Evolutionary conservation across 345 rosid species (phyloP), one percentile per base, ranked within the genome.

Genomic region (Anastatica hierochuntica): DNA sequence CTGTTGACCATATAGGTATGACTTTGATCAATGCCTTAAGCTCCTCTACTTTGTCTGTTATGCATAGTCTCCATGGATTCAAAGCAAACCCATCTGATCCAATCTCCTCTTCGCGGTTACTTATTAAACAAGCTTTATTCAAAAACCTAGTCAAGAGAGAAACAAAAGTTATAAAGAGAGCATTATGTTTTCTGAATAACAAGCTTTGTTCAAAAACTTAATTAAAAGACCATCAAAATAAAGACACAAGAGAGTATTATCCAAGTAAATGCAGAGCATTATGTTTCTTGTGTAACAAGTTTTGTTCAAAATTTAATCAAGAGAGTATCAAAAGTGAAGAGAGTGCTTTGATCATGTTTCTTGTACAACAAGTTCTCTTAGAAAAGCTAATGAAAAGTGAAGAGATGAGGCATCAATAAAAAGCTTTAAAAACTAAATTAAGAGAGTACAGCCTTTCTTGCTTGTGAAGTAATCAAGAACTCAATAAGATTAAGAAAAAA

Each of bases 31-130:
- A 58, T 42, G 87, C 80, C 71, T 79, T 89, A 13, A 81, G 76
- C 66, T 83, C 97, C 43, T 89, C 97, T 8, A 85, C 95, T 75
- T 83, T 82, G 30, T 85, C 83, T 26, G 77, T 55, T 7, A 85
- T 83, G 75, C 88, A 81, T 59, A 89, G 82, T 33, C 72, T 69
- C 97, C 94, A 85, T 5, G 92, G 80, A 47, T 81, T 60, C 17
- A 59, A 53, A 49, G 97, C 84, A 20, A 64, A 63, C 44, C 94
- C 97, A 49, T 83, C 84, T 5, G 67, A 45, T 1, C 73, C 65
- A 29, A 89, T 50, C 45, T 81, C 79, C 49, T 74, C 67, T 10
- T 71, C 77, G 0, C 70, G 81, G 49, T 75, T 74, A 42, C 46
- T 68, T 21, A 79, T 56, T 29, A 79, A 46, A 66, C 95, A 81